These are phyloP conservation scores for Magnusiomyces magnusii DNA, from an alignment of 1,139 yeast genomes.

Conservation along the genomic window DNA sequence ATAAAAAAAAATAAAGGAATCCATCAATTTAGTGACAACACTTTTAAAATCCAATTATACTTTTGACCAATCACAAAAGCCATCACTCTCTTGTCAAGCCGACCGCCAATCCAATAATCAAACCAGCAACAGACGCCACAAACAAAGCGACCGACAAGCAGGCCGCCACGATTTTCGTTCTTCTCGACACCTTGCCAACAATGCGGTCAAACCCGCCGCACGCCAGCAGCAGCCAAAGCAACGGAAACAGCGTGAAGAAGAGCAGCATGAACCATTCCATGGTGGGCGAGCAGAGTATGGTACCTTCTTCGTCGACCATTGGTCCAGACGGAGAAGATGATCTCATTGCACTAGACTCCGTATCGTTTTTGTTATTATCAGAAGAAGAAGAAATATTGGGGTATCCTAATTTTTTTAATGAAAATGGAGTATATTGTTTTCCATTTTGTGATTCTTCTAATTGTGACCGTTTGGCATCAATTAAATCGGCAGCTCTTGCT, in stretches of 20 bases:
- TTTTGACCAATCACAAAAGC: too few species aligned
- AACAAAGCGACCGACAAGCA: slow-evolving; percentile 11
- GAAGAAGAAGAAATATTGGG: too few species aligned
- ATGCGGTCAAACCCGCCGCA: slow-evolving; percentile 14
- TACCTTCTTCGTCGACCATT: slow-evolving; percentile 6
- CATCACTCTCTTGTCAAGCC: slow-evolving; percentile 6
- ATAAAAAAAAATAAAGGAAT: background rate
- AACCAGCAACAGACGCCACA: slow-evolving; percentile 12
- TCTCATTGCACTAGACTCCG: background rate
- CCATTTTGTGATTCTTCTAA: background rate
- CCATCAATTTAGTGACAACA: too few species aligned
- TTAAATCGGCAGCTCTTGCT: slow-evolving; percentile 1
- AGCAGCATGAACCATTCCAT: slow-evolving; percentile 11
- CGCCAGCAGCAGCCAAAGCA: slow-evolving; percentile 16
- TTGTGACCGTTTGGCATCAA: background rate
- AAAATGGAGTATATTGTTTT: background rate
- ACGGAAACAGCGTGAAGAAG: slow-evolving; percentile 12
- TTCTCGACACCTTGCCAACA: slow-evolving; percentile 10
- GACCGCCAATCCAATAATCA: slow-evolving; percentile 13
- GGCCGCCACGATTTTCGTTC: slow-evolving; percentile 12
- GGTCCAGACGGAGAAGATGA: background rate
- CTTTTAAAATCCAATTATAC: too few species aligned
- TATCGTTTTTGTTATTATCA: too few species aligned
- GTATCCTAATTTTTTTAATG: too few species aligned
- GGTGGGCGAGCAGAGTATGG: slow-evolving; percentile 6